Base-by-base conservation (phyloP, 495 filamentous ascomycete genomes). In the Xylaria curta region DNA sequence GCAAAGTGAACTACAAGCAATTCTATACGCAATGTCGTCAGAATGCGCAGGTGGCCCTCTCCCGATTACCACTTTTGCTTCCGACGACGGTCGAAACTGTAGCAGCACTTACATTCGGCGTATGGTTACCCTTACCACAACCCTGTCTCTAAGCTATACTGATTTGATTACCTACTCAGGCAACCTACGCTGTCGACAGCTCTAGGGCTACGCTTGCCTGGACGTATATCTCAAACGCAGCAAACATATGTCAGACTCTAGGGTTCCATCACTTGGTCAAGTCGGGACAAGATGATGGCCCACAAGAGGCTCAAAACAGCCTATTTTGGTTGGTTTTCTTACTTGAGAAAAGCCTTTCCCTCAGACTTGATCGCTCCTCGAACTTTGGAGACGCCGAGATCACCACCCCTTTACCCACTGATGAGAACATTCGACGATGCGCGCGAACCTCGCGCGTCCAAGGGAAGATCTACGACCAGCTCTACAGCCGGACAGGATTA, bases 401-500 rank as follows among this genome's bases (percentile, higher is more conserved):
- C 36, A 72, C 74, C 3, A 72, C 85, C 10, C 76, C 83, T 8
- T 59, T 72, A 3, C 63, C 63, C 19, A 38, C 46, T 13, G 19
- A 66, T 61, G 65, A 2, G 51, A 72, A 13, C 70, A 79, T 8
- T 33, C 49, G 17, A 60, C 75, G n/a, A 67, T 61, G 4, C 83
- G 79, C 81, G 74, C 82, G 10, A 78, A 74, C 56, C 70, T 83
- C 17, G 81, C 78, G 13, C 78, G 82, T 87, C n/a, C 83, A 87
- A 44, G 81, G 82, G 7, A 78, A 81, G n/a, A 76, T 84, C 2
- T 87, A 87, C 53, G 81, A 83, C 38, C 73, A 80, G 33, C 70
- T 87, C 3, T 87, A 85, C 58, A 86, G 84, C 46, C 85, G 84
- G 19, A 76, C 79, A 13, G 84, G 81, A 7, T 69, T 87, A 36